phyloP scores from a whole-genome alignment of 192 early-diverging fungal species.

The Linnemannia schmuckeri region DNA sequence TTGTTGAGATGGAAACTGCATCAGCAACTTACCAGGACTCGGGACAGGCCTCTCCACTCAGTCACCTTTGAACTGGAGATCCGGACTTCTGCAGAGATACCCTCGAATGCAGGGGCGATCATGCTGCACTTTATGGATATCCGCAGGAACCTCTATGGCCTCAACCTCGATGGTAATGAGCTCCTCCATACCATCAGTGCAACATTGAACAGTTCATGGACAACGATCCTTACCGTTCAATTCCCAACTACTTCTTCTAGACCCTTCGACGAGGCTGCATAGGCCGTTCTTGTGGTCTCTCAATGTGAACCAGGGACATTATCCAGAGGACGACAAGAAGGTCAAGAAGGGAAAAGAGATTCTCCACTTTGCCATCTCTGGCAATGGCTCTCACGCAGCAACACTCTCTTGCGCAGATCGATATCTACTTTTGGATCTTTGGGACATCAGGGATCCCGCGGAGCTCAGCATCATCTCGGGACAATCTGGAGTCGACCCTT shows the following conservation, averaged over 20 bases:
- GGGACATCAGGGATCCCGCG: neutral
- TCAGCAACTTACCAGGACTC: neutral
- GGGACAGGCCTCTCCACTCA: neutral
- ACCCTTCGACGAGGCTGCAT: neutral
- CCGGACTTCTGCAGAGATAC: neutral
- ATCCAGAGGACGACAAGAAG: neutral
- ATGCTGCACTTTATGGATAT: constrained; percentile 2
- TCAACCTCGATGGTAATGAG: neutral
- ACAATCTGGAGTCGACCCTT: neutral
- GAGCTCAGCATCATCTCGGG: neutral
- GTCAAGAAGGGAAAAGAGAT: neutral
- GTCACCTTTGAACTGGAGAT: neutral
- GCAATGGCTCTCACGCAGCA: neutral
- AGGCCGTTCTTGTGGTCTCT: neutral
- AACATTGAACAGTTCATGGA: neutral
- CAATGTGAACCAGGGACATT: neutral
- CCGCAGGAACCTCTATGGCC: neutral
- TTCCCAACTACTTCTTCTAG: neutral
- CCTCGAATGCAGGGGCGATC: neutral
- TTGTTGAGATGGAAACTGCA: constrained; percentile 1
- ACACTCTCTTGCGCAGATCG: neutral
- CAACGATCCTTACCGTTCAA: neutral
- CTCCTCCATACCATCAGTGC: neutral
- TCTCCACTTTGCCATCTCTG: constrained; percentile 1
- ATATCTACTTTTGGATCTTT: neutral